phyloP scores from a whole-genome alignment of 2,329 filamentous ascomycete genomes.

The Chaetomium olivaceum region DNA sequence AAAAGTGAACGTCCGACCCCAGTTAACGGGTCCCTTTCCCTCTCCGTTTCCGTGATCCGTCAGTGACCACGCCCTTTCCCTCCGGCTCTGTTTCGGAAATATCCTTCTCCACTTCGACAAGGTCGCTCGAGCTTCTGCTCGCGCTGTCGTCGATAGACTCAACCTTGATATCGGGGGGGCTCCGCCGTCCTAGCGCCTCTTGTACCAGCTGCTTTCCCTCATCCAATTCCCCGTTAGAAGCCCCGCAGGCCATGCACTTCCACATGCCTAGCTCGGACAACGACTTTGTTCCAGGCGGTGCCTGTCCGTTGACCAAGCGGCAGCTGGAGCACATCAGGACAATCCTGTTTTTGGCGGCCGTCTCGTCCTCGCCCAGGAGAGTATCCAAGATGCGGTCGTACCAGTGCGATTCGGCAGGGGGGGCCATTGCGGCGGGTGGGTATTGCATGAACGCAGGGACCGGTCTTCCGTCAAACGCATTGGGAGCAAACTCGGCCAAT shows the following conservation, averaged over 20 bases:
- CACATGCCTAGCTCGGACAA: conserved; percentile 81
- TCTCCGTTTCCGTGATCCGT: conserved; percentile 18
- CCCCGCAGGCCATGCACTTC: conserved; percentile 84
- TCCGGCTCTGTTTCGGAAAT: conserved; percentile 8
- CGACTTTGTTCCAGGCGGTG: conserved; percentile 78
- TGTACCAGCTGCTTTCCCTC: conserved; percentile 72
- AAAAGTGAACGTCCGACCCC: neutral
- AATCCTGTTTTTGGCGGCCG: conserved; percentile 83
- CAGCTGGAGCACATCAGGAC: conserved; percentile 82
- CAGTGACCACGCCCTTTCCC: conserved; percentile 8
- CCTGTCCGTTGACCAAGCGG: conserved; percentile 90
- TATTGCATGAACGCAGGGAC: conserved; percentile 36
- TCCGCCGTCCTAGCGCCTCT: conserved; percentile 52
- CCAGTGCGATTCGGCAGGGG: conserved; percentile 64
- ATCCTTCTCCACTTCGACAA: conserved; percentile 30
- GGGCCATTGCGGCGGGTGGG: conserved; percentile 31
- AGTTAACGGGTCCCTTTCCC: conserved; percentile 13
- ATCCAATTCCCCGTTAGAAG: conserved; percentile 78
- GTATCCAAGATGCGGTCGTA: conserved; percentile 93
- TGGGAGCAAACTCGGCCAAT: conserved; percentile 71
- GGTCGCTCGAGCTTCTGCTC: conserved; percentile 29
- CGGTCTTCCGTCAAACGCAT: conserved; percentile 55
- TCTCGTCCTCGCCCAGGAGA: conserved; percentile 92
- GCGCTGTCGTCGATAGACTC: conserved; percentile 22
- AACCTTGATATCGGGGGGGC: conserved; percentile 29